Base-by-base conservation (phyloP, 805 yeast species). In the Lipomyces kockii region DNA sequence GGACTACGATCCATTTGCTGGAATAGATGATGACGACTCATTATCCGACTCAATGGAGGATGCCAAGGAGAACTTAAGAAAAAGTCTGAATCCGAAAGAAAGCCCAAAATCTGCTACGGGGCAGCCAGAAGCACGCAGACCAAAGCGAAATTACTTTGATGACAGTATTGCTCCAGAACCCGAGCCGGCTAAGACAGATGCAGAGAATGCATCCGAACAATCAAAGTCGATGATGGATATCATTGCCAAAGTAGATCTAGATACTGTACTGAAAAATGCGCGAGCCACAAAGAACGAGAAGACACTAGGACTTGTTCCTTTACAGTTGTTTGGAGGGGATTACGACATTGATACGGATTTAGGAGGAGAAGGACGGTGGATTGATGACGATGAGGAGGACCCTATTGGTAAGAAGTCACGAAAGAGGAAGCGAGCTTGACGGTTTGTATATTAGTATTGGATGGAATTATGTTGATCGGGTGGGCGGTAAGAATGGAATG, bases 281-380 rank as follows among this genome's bases (percentile, higher is more conserved):
- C 62, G 66, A 17, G 58, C 62, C 3, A 37, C 56, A 43, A 60
- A 56, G 61, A 46, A 52, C 27, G 68, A 63, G n/a, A 43, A 35
- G 14, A 27, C 39, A 7, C 64, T 34, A 57, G 68, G 70, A 17
- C 55, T 69, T 14, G 63, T 61, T 4, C 72, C 69, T 6, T 58
- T 64, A 25, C 58, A 60, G n/a, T 58, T 62, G 2, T 27, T 52
- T 11, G 72, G 68, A 14, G 72, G 68, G n/a, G 72, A 64, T 27
- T 68, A 69, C 56, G 73, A 69, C 29, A 69, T 70, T 49, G 73
- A 70, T 14, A 49, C 39, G 9, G 72, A 69, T 52, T 32, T 70
- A 17, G 73, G 73, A 14, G 73, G 68, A 29, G 73, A 70, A 57
- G 73, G 73, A 4, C 58, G 72, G 32, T 70, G 73, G 73, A 29